Evolutionary conservation across 768 basidiomycete species (phyloP), one percentile per base, ranked within the genome.

Genomic region (Tubosaeta sp.): DNA sequence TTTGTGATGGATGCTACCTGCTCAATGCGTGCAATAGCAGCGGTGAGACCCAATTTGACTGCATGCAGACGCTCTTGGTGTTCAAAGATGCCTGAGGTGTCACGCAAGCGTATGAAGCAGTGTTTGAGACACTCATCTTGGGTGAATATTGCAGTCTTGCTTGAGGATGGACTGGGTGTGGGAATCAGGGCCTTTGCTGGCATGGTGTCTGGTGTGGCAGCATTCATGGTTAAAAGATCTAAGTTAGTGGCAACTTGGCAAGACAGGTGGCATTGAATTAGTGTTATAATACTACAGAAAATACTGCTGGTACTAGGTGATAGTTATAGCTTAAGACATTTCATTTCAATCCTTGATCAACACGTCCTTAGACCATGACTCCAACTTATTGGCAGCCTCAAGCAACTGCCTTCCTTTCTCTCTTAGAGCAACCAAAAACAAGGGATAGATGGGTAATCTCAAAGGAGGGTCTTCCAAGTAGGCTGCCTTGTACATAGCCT

Each of bases 11-110:
- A 26, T 8, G 48, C 51, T 0, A 17, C 39, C 8, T 17, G 19
- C 59, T 90, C 86, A 5, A 93, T 70, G 45, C 86, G 80, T 7
- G 92, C 80, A 17, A 91, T 75, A 0, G 87, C 90, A 7, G 88
- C 87, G 3, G 92, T 79, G 8, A 97, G 75, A 2, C 95, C 95
- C 5, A 89, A 62, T 58, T 85, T 83, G 46, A 97, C 82, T 0
- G 94, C 94, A 45, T 86, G 81, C 26, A 98, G 72, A 22, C 95
- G 83, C 65, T 97, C 90, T 0, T 95, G 95, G 10, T 91, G 79
- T 65, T 98, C 95, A n/a, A 95, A 82, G 48, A 97, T 85, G 42
- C 76, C 74, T 1, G 88, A 90, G 0, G 75, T 74, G 60, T 91
- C 86, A 46, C 80, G 76, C 14, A 84, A 83, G 14, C 94, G 85